Percentiles rank a stretch among this genome's conserved stretches.
These are phyloP conservation scores for Irineochytrium annulatum DNA, from an alignment of 192 early-diverging fungal genomes.

Conservation along the genomic window DNA sequence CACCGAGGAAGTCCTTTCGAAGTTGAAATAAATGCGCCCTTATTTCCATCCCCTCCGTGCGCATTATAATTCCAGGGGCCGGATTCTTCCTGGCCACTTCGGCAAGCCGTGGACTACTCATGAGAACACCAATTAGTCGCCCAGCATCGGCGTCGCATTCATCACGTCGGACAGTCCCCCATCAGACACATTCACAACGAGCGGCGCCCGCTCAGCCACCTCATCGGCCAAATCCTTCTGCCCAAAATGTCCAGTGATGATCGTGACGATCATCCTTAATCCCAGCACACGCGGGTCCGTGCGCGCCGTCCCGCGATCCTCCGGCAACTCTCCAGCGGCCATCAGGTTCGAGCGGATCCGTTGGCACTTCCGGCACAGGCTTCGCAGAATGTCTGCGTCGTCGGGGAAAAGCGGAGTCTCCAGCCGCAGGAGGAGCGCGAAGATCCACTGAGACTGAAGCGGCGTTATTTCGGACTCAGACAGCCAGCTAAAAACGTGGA, in stretches of 20 bases:
- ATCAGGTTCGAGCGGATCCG: background rate
- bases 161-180: background rate
- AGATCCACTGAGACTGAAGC: background rate
- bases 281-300: background rate
- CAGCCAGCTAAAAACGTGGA: background rate
- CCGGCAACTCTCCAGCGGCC: background rate
- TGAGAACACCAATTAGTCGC: no score
- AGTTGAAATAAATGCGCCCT: slow-evolving; percentile 2
- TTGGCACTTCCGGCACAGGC: slow-evolving; percentile 2
- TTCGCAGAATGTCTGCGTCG: background rate
- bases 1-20: background rate
- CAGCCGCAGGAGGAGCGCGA: background rate
- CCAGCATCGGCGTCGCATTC: background rate
- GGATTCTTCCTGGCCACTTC: background rate
- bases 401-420: background rate
- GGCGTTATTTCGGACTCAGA: background rate
- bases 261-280: background rate
- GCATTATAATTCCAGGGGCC: background rate
- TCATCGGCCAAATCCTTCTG: slow-evolving; percentile 3
- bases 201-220: background rate
- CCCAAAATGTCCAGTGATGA: background rate
- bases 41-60: no score
- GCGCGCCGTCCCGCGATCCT: background rate
- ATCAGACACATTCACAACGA: background rate
- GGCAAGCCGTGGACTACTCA: background rate